Evolutionary conservation across 108 stramenopile species (phyloP), one percentile per base, ranked within the genome.

Genomic region (Chaetoceros tenuissimus): DNA sequence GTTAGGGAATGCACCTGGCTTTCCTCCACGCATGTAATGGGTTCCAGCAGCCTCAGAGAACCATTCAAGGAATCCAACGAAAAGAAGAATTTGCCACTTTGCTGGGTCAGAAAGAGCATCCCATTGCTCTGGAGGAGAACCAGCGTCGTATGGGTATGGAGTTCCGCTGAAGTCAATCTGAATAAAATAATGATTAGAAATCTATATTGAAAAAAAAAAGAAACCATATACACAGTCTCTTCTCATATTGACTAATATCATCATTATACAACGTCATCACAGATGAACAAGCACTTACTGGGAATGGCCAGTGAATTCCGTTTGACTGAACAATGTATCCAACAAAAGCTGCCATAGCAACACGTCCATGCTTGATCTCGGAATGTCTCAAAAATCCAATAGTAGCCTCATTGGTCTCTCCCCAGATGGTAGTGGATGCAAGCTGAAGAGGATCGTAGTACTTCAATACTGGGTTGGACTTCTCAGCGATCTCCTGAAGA

Each of bases 61-160:
- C 72, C 75, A 75, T 63, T 88, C 86, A 46, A 88, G 67, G 76
- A 88, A 84, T 25, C 82, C 78, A 63, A 88, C 59, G 60, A 88
- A 81, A 45, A 81, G 78, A 62, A 88, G 77, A 72, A 88, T 88
- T 73, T 88, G 86, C 86, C 86, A 88, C 79, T 82, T 88, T 68
- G 82, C 80, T 5, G 82, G 78, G 63, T 79, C 82, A 19, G 78
- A 65, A 26, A 88, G 71, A 8, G 82, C 80, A 71, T 84, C 86
- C 86, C 86, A 88, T 54, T 82, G 79, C 49, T 82, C 81, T 21
- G 80, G 82, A 28, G 82, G 82, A 17, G 69, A 70, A 49, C 74
- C 74, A 22, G 76, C 69, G 40, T 49, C 59, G 20, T 24, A 62
- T 50, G 81, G 73, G 77, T 62, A 81, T 27, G 77, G 77, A 3